Base-by-base conservation (phyloP, 176 grass and related monocot genomes). In the Areca catechu region DNA sequence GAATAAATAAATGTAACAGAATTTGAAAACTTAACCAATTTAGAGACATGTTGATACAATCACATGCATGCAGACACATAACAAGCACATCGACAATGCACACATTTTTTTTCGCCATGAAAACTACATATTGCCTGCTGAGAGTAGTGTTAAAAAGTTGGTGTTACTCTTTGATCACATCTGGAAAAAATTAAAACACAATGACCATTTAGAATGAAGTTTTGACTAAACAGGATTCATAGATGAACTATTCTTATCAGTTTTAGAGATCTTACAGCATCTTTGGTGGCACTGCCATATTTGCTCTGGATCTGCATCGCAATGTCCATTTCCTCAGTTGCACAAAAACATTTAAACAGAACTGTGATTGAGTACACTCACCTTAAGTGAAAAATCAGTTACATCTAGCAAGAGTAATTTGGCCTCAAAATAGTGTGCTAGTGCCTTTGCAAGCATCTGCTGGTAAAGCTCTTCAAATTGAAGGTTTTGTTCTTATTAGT, bases 381-480 rank as follows among this genome's bases (percentile, higher is more conserved):
- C 93, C 79, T 97, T 97, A 67, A 88, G 71, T 51, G 83, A 85
- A 53, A 91, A 97, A 80, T 88, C 83, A 22, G 78, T 91, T 71
- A 81, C 80, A 77, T 91, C 92, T 37, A 97, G 83, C 75, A 97
- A 73, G 23, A 97, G 68, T 27, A 91, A 73, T 66, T 91, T 97
- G 0, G 92, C 81, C 58, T 97, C 78, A 30, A 85, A 97, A 54
- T 85, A 85, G 66, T 97, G 83, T 3, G 92, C 86, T 21, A 97
- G 83, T 17, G 92, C 86, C 66, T 85, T 97, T 0, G 87, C 86
- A 51, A 97, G 92, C 86, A 91, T 88, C 73, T 97, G 92, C 77
- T 97, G 86, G 73, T 97, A 97, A 75, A 91, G 78, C 69, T 97
- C 92, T 97, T 82, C 70, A 81, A 69, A 57, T 60, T 18, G 67